phyloP scores from a whole-genome alignment of 805 yeast species.

The Cyberlindnera subsufficiens region DNA sequence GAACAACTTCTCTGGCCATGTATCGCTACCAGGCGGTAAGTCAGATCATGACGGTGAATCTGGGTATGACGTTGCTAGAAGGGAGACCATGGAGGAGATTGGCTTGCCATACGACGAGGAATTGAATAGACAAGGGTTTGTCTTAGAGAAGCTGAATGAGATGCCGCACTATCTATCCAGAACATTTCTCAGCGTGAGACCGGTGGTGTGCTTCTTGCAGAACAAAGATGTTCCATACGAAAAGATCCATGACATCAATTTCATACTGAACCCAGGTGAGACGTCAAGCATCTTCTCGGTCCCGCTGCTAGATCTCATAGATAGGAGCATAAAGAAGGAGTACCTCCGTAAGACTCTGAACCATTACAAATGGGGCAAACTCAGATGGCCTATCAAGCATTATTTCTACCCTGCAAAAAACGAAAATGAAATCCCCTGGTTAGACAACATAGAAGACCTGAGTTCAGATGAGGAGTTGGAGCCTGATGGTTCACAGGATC shows the following conservation, averaged over 20 bases:
- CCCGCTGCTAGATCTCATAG: slow-evolving; percentile 56
- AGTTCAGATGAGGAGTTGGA: slow-evolving; percentile 47
- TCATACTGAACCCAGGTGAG: slow-evolving; percentile 70
- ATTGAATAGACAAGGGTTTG: slow-evolving; percentile 42
- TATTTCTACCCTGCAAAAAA: slow-evolving; percentile 54
- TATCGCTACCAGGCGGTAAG: slow-evolving; percentile 91
- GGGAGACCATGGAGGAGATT: slow-evolving; percentile 87
- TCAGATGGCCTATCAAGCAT: slow-evolving; percentile 61
- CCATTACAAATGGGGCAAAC: slow-evolving; percentile 60
- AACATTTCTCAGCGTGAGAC: slow-evolving; percentile 77
- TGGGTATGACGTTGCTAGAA: slow-evolving; percentile 67
- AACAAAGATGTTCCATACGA: slow-evolving; percentile 17
- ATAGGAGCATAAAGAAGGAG: slow-evolving; percentile 24
- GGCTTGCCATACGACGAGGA: slow-evolving; percentile 53
- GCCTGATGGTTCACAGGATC: slow-evolving; percentile 23
- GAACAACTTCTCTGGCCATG: slow-evolving; percentile 80
- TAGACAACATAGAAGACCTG: slow-evolving; percentile 51
- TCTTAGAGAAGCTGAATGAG: slow-evolving; percentile 51
- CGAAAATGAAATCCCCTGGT: slow-evolving; percentile 54
- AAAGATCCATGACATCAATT: slow-evolving; percentile 27
- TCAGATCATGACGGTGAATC: slow-evolving; percentile 65
- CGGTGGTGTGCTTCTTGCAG: slow-evolving; percentile 64
- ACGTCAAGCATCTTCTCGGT: slow-evolving; percentile 65
- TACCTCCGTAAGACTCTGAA: slow-evolving; percentile 26
- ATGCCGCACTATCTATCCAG: slow-evolving; percentile 80